Base-by-base conservation (phyloP, 345 rosid species). In the Populus pruinosa region DNA sequence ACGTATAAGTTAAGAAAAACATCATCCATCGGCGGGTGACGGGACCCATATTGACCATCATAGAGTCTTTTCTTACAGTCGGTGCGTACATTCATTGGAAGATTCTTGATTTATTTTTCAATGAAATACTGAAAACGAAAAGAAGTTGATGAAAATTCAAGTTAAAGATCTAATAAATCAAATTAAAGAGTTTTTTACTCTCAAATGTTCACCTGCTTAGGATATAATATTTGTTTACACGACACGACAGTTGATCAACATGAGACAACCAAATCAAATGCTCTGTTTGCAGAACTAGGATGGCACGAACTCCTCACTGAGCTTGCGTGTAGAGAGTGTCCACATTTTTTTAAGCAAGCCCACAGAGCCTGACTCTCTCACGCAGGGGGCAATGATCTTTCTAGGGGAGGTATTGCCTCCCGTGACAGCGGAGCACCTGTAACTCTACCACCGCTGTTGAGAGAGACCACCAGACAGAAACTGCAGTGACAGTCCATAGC, bases 391-490 rank as follows among this genome's bases (percentile, higher is more conserved):
- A 55, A 36, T 2, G 49, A 67, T 67, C 47, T 70, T 17, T 9
- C 38, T 6, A 5, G 0, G 27, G 12, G 14, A 25, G 27, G 11
- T 3, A 7, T 67, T 14, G 79, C 73, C 10, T 71, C 35, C 62
- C 9, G 23, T 55, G 81, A 79, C 85, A 79, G 82, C 78, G 33
- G 18, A 36, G 86, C 79, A 76, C 43, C 25, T 47, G 69, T 18
- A 75, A 39, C 72, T 33, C 12, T 18, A 41, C 10, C n/a, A 16
- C 17, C 20, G 0, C 23, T 4, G 2, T 49, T 49, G 16, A 55
- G 21, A 59, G 72, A 38, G 82, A 67, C 77, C 79, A 62, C 13
- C 71, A 74, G 86, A 83, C 86, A 80, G 35, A 13, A 21, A 65
- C 67, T 71, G 73, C 73, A 71, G 38, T 49, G 55, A 76, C 74